Conservation (phyloP, 441 rosid species). For the Pelargonium fulgidum region DNA sequence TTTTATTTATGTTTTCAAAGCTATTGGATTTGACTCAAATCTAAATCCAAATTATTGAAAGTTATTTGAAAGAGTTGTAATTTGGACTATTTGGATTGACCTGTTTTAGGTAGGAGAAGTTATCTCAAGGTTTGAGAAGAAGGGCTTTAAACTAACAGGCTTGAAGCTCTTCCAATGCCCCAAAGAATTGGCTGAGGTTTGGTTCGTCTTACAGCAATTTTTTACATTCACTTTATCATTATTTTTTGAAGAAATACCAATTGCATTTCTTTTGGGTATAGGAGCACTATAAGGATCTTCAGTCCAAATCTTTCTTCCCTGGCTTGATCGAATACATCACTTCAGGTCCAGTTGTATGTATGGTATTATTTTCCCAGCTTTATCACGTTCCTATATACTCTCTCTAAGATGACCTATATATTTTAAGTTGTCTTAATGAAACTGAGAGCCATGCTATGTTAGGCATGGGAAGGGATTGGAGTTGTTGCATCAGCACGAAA, state of each 20-base stretch:
- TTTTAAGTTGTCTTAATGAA: not conserved
- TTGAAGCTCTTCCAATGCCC: slow-evolving; percentile 83
- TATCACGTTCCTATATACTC: not conserved
- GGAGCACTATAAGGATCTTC: slow-evolving; percentile 94
- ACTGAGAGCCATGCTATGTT: slow-evolving; percentile 18
- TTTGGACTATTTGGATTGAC: not conserved
- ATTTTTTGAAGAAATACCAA: not conserved
- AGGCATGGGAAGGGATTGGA: slow-evolving; percentile 98
- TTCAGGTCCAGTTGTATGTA: slow-evolving; percentile 88
- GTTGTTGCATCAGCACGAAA: slow-evolving; percentile 91
- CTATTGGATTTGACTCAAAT: no score
- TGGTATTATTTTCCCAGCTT: slow-evolving; percentile 42
- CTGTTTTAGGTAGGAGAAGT: slow-evolving; percentile 79
- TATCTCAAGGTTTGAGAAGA: slow-evolving; percentile 88
- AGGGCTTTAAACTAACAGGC: slow-evolving; percentile 77
- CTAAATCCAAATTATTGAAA: not conserved
- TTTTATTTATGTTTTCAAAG: no score
- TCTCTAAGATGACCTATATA: not conserved
- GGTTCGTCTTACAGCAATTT: slow-evolving; percentile 38
- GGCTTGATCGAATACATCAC: slow-evolving; percentile 70
- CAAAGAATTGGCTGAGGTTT: slow-evolving; percentile 79
- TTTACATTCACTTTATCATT: slow-evolving; percentile 11
- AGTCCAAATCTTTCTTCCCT: slow-evolving; percentile 70
- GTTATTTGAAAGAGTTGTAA: not conserved
- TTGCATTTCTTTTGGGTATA: slow-evolving; percentile 16